Conservation (phyloP, 1,284 basidiomycete species). For the Jaminaea rosea region DNA sequence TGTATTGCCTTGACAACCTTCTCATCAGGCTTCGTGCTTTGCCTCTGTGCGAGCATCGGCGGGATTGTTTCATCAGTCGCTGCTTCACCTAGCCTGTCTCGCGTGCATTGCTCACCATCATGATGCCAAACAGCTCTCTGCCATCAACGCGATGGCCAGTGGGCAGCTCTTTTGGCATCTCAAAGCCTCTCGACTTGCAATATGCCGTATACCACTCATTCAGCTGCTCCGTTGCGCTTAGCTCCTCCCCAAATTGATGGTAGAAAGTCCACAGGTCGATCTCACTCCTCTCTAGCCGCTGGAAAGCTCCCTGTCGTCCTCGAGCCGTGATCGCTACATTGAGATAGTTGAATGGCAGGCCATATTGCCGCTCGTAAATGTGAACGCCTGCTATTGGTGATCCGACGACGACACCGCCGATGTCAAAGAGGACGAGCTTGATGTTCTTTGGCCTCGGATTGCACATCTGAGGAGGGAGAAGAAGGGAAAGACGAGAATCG, state of each 20-base stretch:
- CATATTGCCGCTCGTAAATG: conserved; percentile 26
- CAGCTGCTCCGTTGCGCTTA: conserved; percentile 29
- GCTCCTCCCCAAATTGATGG: conserved; percentile 32
- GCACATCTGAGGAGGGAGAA: neutral
- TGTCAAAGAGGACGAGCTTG: conserved; percentile 43
- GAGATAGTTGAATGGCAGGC: conserved; percentile 44
- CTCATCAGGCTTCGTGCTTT: conserved; percentile 27
- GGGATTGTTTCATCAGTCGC: conserved; percentile 3
- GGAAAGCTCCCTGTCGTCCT: conserved; percentile 44
- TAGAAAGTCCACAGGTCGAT: conserved; percentile 45
- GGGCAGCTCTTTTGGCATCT: conserved; percentile 5
- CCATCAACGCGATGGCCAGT: conserved; percentile 15
- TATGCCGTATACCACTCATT: conserved; percentile 34
- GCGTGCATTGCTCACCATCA: conserved; percentile 35
- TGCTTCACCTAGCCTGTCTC: conserved; percentile 9
- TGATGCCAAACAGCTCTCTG: conserved; percentile 41
- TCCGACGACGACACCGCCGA: conserved; percentile 46
- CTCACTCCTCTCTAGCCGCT: conserved; percentile 44
- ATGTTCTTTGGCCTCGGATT: neutral
- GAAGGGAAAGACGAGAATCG: neutral
- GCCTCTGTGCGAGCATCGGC: neutral
- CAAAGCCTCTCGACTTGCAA: conserved; percentile 20
- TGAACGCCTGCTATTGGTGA: conserved; percentile 43
- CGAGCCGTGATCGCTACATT: conserved; percentile 46
- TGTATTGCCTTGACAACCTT: conserved; percentile 37